Base-by-base conservation (phyloP, 2,329 filamentous ascomycete genomes). In the Mollisia scopiformis region DNA sequence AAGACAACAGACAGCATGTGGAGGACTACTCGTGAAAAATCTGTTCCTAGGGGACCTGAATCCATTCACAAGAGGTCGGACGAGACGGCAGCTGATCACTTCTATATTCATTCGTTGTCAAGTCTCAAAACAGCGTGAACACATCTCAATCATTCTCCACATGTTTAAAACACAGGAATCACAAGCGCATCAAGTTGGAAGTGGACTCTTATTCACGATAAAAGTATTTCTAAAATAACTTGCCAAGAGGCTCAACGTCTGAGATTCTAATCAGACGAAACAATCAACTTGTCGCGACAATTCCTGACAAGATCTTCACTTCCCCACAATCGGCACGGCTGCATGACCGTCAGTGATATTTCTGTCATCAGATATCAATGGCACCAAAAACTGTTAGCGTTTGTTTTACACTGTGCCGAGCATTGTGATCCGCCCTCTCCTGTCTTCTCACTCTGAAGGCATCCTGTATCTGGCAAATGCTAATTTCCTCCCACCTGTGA, bases 401-500 rank as follows among this genome's bases (percentile, higher is more conserved):
- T 23, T 19, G 10, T 39, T 8, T 39, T 39, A 39, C 35, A 16
- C 16, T 19, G 7, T 16, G 13, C 35, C 35, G n/a, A 11, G 35
- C 35, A 16, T 19, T 39, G 35, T 16, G 5, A 16, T 8, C 35
- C 5, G 7, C 6, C 35, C 39, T 43, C 4, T 43, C 39, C 6
- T 43, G 19, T 43, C 19, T 23, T 6, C 39, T 6, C 16, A 11
- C 30, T 28, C 16, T 21, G 21, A 23, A 19, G 54, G 25, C 43
- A 57, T 19, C 56, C 56, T 2, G 56, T 58, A 7, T 31, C 31
- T 30, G 56, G 56, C 33, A 31, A 58, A 33, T 58, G 52, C 30
- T 35, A 58, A 49, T 11, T 49, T 43, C 11, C 37, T 51, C 0
- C 75, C 75, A 14, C 75, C 75, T 16, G 71, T 73, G 39, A 77